Evolutionary conservation across 2,329 filamentous ascomycete species (phyloP).

Genomic region (Ascochyta clinopodiicola): DNA sequence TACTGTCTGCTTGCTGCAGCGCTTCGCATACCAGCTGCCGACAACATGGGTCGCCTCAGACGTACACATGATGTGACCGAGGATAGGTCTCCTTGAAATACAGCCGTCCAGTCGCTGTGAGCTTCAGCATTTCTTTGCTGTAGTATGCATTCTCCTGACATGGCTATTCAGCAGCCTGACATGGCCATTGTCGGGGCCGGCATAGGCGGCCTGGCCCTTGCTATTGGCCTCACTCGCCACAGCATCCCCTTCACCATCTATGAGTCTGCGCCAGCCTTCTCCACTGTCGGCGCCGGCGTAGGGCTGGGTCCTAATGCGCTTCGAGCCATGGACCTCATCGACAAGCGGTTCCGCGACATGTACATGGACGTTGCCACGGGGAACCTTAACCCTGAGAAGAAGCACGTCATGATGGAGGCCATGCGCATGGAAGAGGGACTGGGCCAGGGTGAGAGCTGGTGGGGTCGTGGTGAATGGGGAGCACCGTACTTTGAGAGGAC

Average conservation of each 20-base stretch:
- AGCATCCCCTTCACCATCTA: slow-evolving; percentile 32
- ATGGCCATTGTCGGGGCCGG: slow-evolving; percentile 27
- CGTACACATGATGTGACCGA: background rate
- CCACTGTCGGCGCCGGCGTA: slow-evolving; percentile 32
- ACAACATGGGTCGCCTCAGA: background rate
- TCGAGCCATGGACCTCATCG: slow-evolving; percentile 52
- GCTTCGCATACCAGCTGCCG: background rate
- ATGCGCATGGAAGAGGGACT: slow-evolving; percentile 50
- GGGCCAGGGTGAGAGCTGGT: slow-evolving; percentile 49
- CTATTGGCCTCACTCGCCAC: slow-evolving; percentile 28
- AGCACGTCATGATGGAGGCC: slow-evolving; percentile 52
- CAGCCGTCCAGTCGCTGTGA: background rate
- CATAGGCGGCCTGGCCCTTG: slow-evolving; percentile 31
- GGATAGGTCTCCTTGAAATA: background rate
- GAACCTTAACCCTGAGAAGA: slow-evolving; percentile 47
- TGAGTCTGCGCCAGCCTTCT: slow-evolving; percentile 28
- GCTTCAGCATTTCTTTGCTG: background rate
- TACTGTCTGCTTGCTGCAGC: background rate
- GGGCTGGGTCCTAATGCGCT: slow-evolving; percentile 51
- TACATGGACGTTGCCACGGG: slow-evolving; percentile 50
- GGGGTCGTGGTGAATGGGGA: slow-evolving; percentile 45
- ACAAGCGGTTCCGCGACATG: slow-evolving; percentile 44
- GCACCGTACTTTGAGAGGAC: slow-evolving; percentile 50
- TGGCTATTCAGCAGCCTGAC: slow-evolving; percentile 7
- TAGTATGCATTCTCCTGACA: background rate